Evolutionary conservation across 2,329 filamentous ascomycete species (phyloP).

Genomic region (Colletotrichum godetiae): DNA sequence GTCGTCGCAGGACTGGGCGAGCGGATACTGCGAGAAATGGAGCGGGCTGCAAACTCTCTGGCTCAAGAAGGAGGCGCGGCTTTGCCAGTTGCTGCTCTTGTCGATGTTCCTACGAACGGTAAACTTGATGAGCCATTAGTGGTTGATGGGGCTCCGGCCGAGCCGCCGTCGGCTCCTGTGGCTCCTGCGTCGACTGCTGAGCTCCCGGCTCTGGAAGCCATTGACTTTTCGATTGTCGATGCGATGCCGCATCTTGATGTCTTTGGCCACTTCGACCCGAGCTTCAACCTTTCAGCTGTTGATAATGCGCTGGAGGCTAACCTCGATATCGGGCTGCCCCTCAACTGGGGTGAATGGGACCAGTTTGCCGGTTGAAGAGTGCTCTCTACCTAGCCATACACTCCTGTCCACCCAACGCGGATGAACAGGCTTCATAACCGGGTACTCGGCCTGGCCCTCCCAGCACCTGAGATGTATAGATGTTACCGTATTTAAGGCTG

Average conservation of each 20-base stretch:
- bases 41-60: constrained; percentile 61
- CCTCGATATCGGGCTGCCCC: constrained; percentile 63
- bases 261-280: constrained; percentile 66
- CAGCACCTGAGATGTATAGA: not conserved
- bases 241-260: constrained; percentile 62
- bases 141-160: constrained; percentile 33
- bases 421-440: not conserved
- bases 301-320: constrained; percentile 67
- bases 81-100: constrained; percentile 1
- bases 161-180: not conserved
- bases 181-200: constrained; percentile 29
- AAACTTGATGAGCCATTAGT: not conserved
- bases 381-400: not conserved
- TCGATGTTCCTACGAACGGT: constrained; percentile 3
- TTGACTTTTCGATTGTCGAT: constrained; percentile 56
- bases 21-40: constrained; percentile 66
- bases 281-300: constrained; percentile 63
- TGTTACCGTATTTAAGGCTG: not conserved
- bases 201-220: constrained; percentile 39
- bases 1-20: constrained; percentile 67
- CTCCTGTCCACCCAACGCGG: no score
- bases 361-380: constrained; percentile 42
- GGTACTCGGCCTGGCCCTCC: no score
- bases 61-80: constrained; percentile 25
- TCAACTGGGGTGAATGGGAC: constrained; percentile 62